Percentiles rank a stretch among this genome's conserved stretches.
phyloP scores from a whole-genome alignment of 148 eudicot genomes.

The Rhododendron henanense region DNA sequence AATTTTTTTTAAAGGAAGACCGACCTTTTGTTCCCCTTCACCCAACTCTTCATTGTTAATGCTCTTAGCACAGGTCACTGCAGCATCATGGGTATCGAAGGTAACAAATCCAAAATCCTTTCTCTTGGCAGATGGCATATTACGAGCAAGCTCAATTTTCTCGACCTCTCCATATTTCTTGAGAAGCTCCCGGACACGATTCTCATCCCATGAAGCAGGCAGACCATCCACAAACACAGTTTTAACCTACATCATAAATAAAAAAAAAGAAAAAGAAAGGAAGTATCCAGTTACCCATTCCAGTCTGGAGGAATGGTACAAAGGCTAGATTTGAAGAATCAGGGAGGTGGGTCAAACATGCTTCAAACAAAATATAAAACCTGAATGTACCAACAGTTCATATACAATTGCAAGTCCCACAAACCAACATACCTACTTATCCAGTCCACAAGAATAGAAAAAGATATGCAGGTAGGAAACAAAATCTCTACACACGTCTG shows the following conservation, averaged over 20 bases:
- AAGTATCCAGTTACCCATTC: not conserved
- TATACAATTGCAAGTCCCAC: not conserved
- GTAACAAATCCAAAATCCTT: constrained; percentile 95
- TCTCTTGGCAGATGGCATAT: constrained; percentile 97
- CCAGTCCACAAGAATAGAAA: not conserved
- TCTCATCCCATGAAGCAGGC: constrained; percentile 95
- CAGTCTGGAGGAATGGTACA: not conserved
- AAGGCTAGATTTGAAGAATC: constrained; percentile 1
- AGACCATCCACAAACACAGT: constrained; percentile 94
- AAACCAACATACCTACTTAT: not conserved
- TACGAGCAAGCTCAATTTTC: constrained; percentile 96
- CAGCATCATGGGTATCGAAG: constrained; percentile 88
- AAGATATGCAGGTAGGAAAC: not conserved
- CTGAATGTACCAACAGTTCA: not conserved
- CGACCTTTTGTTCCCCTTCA: constrained; percentile 81
- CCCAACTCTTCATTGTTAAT: constrained; percentile 93
- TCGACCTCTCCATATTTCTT: constrained; percentile 71
- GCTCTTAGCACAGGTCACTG: constrained; percentile 81
- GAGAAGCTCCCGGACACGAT: constrained; percentile 63
- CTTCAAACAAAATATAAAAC: not conserved
- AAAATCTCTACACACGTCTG: not conserved
- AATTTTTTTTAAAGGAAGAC: constrained; percentile 4
- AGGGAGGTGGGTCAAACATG: not conserved
- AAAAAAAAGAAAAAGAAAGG: not conserved
- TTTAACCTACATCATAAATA: constrained; percentile 57